Conservation (phyloP, 2,329 filamentous ascomycete species). For the Ceratocystis lukuohia region DNA sequence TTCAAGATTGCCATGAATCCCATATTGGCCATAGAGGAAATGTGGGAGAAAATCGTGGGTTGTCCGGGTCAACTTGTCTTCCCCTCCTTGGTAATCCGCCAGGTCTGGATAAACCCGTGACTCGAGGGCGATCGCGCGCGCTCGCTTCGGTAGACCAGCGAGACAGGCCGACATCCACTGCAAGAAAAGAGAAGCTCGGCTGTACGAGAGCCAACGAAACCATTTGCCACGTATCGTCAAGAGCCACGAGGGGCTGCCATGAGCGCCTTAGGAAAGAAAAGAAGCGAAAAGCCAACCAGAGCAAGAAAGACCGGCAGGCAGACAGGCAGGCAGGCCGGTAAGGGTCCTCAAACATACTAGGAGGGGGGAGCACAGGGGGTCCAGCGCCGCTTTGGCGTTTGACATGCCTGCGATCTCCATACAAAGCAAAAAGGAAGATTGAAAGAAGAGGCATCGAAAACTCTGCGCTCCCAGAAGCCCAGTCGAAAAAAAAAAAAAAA, state of each 20-base stretch:
- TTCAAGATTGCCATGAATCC: too few species aligned
- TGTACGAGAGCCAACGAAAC: background rate
- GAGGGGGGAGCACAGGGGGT: background rate
- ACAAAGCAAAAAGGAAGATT: slow-evolving; percentile 7
- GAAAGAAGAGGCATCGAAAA: slow-evolving; percentile 6
- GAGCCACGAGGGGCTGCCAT: background rate
- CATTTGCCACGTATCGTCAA: background rate
- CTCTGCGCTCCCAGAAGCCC: background rate
- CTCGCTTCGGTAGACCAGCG: too few species aligned
- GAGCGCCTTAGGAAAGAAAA: background rate
- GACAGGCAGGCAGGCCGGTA: background rate
- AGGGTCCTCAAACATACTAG: background rate
- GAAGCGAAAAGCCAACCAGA: too few species aligned
- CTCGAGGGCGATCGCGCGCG: too few species aligned
- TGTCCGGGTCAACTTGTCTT: too few species aligned
- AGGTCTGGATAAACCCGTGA: too few species aligned
- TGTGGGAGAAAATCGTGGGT: too few species aligned
- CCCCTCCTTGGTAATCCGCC: too few species aligned
- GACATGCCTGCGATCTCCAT: slow-evolving; percentile 7
- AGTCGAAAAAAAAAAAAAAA: background rate
- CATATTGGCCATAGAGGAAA: too few species aligned
- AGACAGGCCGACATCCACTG: too few species aligned
- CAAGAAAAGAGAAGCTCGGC: too few species aligned
- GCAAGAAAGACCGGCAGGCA: background rate
- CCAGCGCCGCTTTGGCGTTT: slow-evolving; percentile 3